phyloP scores from a whole-genome alignment of 352 stramenopile genomes.

The Phytopythium oedochilum region DNA sequence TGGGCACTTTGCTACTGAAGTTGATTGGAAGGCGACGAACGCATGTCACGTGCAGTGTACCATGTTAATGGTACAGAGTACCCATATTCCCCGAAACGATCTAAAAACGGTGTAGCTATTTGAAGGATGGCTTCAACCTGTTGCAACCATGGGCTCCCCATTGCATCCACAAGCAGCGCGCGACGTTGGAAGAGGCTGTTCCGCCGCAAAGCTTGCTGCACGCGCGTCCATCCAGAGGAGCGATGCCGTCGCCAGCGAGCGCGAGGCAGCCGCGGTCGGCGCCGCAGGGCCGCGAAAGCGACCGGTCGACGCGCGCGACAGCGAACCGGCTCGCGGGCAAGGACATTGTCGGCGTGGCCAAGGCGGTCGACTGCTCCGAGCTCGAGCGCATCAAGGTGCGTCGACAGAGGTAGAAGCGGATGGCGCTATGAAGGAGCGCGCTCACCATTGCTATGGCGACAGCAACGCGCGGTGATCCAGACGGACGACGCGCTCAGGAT shows the following conservation, averaged over 20 bases:
- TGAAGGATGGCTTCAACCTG: no score
- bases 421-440: background rate
- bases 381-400: conserved; percentile 46
- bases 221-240: no score
- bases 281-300: conserved; percentile 2
- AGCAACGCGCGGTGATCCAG: conserved; percentile 53
- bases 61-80: no score
- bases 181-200: no score
- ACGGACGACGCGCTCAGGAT: conserved; percentile 38
- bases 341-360: conserved; percentile 49
- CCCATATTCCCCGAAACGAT: no score
- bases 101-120: no score
- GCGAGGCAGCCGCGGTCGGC: conserved; percentile 1
- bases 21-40: conserved; percentile 3
- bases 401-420: no score
- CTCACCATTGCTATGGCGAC: background rate
- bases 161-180: no score
- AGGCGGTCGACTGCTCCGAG: conserved; percentile 24
- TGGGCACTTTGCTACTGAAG: no score
- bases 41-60: no score
- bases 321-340: conserved; percentile 47
- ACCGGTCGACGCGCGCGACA: conserved; percentile 16
- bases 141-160: no score
- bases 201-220: no score
- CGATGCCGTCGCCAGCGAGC: background rate